phyloP scores from a whole-genome alignment of 805 yeast genomes.

The Wickerhamiella occidentalis region DNA sequence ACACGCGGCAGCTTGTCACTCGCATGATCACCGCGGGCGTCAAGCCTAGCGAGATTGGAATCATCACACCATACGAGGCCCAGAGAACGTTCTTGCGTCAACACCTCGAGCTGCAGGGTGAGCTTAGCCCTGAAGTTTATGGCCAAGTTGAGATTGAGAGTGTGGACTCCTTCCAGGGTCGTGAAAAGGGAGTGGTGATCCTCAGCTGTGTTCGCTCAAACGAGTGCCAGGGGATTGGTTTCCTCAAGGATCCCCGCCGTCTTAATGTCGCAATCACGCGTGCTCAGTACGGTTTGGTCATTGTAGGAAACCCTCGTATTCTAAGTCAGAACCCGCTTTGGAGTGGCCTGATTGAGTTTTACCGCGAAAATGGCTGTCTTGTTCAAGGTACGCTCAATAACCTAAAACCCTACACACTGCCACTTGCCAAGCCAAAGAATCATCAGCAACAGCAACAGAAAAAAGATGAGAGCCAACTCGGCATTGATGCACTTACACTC shows the following conservation, averaged over 20 bases:
- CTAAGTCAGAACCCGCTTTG: constrained; percentile 60
- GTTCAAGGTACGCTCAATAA: constrained; percentile 84
- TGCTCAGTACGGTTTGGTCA: constrained; percentile 68
- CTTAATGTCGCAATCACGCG: constrained; percentile 82
- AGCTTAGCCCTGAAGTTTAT: constrained; percentile 53
- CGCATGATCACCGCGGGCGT: constrained; percentile 66
- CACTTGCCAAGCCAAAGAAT: constrained; percentile 3
- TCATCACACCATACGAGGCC: constrained; percentile 90
- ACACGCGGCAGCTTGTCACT: constrained; percentile 67
- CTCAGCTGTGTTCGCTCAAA: constrained; percentile 77
- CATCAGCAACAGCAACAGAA: background rate
- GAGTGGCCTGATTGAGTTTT: constrained; percentile 66
- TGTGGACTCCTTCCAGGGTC: constrained; percentile 91
- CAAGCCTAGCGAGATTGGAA: constrained; percentile 71
- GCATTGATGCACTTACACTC: background rate
- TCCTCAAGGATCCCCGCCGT: constrained; percentile 74
- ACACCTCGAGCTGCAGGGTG: constrained; percentile 62
- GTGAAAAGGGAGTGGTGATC: constrained; percentile 73
- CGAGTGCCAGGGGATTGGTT: constrained; percentile 62
- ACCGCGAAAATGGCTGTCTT: constrained; percentile 70
- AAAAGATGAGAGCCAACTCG: background rate
- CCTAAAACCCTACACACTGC: constrained; percentile 26
- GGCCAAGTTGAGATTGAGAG: constrained; percentile 74
- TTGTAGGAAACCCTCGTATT: constrained; percentile 76
- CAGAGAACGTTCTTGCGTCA: constrained; percentile 73